phyloP scores from a whole-genome alignment of 805 yeast species.

The Lipomyces chichibuensis region DNA sequence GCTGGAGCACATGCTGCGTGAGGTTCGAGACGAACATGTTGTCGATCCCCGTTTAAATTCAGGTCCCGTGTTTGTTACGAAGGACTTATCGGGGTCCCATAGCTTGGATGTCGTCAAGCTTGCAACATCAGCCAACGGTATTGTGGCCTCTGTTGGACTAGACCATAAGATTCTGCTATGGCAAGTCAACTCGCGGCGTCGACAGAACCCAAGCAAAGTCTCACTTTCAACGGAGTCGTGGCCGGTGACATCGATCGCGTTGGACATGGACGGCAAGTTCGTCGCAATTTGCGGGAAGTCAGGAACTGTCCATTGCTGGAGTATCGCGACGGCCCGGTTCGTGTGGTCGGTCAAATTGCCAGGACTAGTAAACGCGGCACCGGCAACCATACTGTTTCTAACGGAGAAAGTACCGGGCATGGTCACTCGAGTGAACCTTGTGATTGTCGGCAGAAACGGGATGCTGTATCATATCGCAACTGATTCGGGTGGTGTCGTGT shows the following conservation, averaged over 20 bases:
- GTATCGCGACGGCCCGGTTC: conserved; percentile 29
- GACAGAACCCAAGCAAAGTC: conserved; percentile 34
- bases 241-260: conserved; percentile 38
- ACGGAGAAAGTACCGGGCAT: conserved; percentile 32
- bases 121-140: conserved; percentile 59
- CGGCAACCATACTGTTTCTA: conserved; percentile 25
- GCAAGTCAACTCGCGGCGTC: conserved; percentile 46
- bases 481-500: conserved; percentile 27
- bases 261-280: conserved; percentile 33
- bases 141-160: conserved; percentile 71
- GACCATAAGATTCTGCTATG: conserved; percentile 74
- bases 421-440: conserved; percentile 32
- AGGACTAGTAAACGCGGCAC: conserved; percentile 23
- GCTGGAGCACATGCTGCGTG: conserved; percentile 29
- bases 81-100: conserved; percentile 57
- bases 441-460: conserved; percentile 36
- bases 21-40: conserved; percentile 35
- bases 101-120: conserved; percentile 64
- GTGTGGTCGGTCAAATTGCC: conserved; percentile 31
- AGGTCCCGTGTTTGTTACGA: conserved; percentile 40
- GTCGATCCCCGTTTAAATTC: conserved; percentile 39
- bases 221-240: conserved; percentile 38
- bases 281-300: conserved; percentile 21
- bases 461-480: conserved; percentile 26
- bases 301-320: conserved; percentile 33